Conservation (phyloP, 176 grass and related monocot genomes). For the Sorghum bicolor region Sorghum_bicolor_NCBIv3 NC_012874.2:3073001-3073500, state of each 20-base stretch:
- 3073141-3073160: not conserved
- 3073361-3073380: not conserved
- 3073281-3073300: conserved; percentile 6
- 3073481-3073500: not conserved
- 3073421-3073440: not conserved
- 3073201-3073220: not conserved
- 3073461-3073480: not conserved
- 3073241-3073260: not conserved
- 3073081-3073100: not conserved
- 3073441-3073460: not conserved
- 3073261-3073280: not conserved
- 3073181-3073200: not conserved
- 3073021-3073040: no score
- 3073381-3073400: not conserved
- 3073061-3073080: not conserved
- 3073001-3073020: no score
- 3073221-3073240: not conserved
- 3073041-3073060: no score
- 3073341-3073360: conserved; percentile 14
- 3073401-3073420: not conserved
- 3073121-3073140: not conserved
- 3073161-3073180: not conserved
- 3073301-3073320: conserved; percentile 25
- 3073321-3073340: not conserved
- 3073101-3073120: conserved; percentile 17